Base-by-base conservation (phyloP, 768 basidiomycete genomes). In the Porphyrellus cyaneotinctus region DNA sequence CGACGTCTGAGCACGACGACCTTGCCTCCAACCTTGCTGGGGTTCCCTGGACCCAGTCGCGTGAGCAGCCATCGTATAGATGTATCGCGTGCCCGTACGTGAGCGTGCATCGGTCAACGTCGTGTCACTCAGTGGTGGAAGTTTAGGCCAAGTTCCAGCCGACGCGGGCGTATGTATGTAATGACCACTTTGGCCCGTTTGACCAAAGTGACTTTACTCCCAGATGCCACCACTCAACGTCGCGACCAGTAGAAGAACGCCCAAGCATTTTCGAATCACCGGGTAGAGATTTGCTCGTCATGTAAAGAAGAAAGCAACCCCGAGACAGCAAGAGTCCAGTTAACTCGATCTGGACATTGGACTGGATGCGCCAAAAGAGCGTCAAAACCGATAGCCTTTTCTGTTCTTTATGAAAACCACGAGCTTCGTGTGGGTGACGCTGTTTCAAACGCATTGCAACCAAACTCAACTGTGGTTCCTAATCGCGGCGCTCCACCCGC, bases 1-100 rank as follows among this genome's bases (percentile, higher is more conserved):
- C 39, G 41, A 39, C 74, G 70, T 43, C 49, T 59, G 54, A 68
- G 52, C 14, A 58, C 49, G 46, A 69, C 42, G 17, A 64, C 60
- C 18, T 26, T 69, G 47, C 53, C 56, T 4, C 45, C 41, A 14
- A 13, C 52, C 14, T 20, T 28, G 15, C 51, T 9, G 8, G 35
- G 15, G 17, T 22, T 47, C 35, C 36, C 22, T 11, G 44, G 15
- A 13, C 56, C 35, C 1, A 55, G 33, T 47, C 48, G 57, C 14
- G 18, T 26, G 7, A 66, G 50, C 14, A 62, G 51, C 2, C 48
- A 39, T 22, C 51, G 49, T 14, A 60, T 4, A n/a, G 59, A 43
- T 2, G 33, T 18, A 37, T 67, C 53, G 45, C 33, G 62, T 37
- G 49, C 39, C 28, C 50, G 61, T 47, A 49, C 22, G 31, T 47